These are phyloP conservation scores for Boletellus sp. DNA, from an alignment of 768 basidiomycete species.

Conservation along the genomic window DNA sequence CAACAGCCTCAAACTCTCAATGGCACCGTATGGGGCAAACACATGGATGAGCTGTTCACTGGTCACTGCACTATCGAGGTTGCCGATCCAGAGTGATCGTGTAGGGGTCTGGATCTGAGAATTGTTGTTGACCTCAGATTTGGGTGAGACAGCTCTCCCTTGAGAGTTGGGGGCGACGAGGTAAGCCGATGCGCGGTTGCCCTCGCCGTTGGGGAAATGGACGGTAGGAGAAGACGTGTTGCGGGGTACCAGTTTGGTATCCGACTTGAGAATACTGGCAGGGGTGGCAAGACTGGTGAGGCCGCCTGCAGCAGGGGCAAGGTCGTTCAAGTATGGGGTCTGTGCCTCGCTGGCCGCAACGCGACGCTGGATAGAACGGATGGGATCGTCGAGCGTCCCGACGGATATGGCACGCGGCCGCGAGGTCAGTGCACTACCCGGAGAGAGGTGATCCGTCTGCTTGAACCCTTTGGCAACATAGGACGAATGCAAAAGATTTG, in stretches of 20 bases:
- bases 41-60: conserved; percentile 93
- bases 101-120: conserved; percentile 90
- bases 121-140: conserved; percentile 59
- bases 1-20: conserved; percentile 89
- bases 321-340: conserved; percentile 53
- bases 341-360: conserved; percentile 55
- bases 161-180: conserved; percentile 64
- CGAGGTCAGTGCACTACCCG: conserved; percentile 38
- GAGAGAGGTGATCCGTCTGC: conserved; percentile 60
- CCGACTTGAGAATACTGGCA: conserved; percentile 54
- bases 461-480: conserved; percentile 75
- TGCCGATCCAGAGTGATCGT: conserved; percentile 97
- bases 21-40: conserved; percentile 95
- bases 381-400: conserved; percentile 80
- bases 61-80: conserved; percentile 90
- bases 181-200: conserved; percentile 60
- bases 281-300: conserved; percentile 27
- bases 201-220: conserved; percentile 67
- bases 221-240: conserved; percentile 47
- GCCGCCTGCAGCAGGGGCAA: conserved; percentile 38
- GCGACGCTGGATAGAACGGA: conserved; percentile 66
- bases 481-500: conserved; percentile 51
- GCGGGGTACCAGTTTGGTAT: conserved; percentile 48
- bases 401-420: conserved; percentile 85
- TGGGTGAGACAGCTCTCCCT: conserved; percentile 80